Conservation (phyloP, 192 early-diverging fungal genomes). For the Coemansia interrupta region DNA sequence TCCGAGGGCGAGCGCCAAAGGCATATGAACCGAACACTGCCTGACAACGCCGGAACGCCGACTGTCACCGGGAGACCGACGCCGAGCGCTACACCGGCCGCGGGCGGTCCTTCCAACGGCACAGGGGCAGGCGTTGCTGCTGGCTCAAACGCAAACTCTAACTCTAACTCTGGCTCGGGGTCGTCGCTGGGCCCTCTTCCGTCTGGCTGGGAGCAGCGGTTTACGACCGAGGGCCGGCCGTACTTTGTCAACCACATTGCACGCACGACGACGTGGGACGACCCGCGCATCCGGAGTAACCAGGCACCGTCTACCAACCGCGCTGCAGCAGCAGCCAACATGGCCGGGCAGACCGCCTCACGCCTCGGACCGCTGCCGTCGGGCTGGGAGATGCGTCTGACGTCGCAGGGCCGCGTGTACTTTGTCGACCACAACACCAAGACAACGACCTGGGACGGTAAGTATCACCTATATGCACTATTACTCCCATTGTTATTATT, state of each 20-base stretch:
- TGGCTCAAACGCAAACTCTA: constrained; percentile 4
- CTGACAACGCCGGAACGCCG: constrained; percentile 55
- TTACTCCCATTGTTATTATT: constrained; percentile 14
- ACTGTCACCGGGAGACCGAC: constrained; percentile 2
- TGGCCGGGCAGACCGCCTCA: constrained; percentile 49
- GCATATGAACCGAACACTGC: constrained; percentile 79
- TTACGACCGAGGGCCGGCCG: constrained; percentile 73
- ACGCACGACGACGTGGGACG: constrained; percentile 87
- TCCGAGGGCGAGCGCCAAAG: constrained; percentile 73
- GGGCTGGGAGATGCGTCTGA: constrained; percentile 98
- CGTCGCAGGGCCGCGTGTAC: constrained; percentile 89
- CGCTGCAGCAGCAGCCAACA: constrained; percentile 38
- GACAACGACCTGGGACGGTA: constrained; percentile 96
- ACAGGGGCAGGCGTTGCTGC: constrained; percentile 17
- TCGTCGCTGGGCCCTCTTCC: constrained; percentile 71
- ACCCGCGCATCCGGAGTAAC: constrained; percentile 62
- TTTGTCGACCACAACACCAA: constrained; percentile 99
- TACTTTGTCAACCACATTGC: constrained; percentile 93
- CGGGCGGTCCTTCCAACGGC: constrained; percentile 11
- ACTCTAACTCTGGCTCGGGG: constrained; percentile 25
- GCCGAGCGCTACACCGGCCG: constrained; percentile 7
- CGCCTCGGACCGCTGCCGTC: constrained; percentile 85
- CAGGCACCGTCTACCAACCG: constrained; percentile 39
- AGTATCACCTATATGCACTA: constrained; percentile 10
- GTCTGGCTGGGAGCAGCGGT: constrained; percentile 77